Percentiles rank a stretch among this genome's conserved stretches.
These are phyloP conservation scores for Scedosporium minutisporum DNA, from an alignment of 2,329 filamentous ascomycete genomes.

Conservation along the genomic window DNA sequence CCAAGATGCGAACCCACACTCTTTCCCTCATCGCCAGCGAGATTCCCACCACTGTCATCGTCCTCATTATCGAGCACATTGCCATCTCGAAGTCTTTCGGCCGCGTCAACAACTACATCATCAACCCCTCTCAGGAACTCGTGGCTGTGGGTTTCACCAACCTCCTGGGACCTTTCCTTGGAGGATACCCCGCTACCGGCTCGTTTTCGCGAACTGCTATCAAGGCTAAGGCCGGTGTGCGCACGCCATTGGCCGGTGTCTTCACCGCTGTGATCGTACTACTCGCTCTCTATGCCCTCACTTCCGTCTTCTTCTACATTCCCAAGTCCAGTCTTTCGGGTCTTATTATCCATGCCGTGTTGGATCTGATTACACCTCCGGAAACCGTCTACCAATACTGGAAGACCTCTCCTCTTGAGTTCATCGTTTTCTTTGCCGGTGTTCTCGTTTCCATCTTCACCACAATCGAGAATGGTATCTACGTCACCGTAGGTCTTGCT, in stretches of 20 bases:
- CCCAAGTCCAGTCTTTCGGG: conserved; percentile 70
- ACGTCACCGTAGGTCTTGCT: conserved; percentile 71
- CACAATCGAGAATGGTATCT: conserved; percentile 86
- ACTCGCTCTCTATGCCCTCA: conserved; percentile 79
- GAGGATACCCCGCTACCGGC: conserved; percentile 84
- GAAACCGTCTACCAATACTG: conserved; percentile 93
- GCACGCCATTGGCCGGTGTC: conserved; percentile 81
- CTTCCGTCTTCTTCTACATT: conserved; percentile 89
- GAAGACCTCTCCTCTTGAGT: conserved; percentile 82
- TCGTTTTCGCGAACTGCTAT: conserved; percentile 96
- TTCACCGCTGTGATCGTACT: conserved; percentile 81
- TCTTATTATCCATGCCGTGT: conserved; percentile 93
- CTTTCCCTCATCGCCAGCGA: conserved; percentile 60
- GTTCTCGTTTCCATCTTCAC: conserved; percentile 84
- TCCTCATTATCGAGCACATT: conserved; percentile 94
- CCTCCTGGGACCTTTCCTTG: conserved; percentile 74
- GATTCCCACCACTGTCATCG: conserved; percentile 78
- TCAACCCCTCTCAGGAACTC: conserved; percentile 91
- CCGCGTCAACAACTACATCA: conserved; percentile 89
- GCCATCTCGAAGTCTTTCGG: conserved; percentile 97
- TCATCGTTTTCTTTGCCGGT: conserved; percentile 85
- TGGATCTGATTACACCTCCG: conserved; percentile 82
- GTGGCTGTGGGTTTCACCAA: conserved; percentile 90
- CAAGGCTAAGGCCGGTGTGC: conserved; percentile 91
- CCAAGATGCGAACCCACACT: conserved; percentile 55